Evolutionary conservation across 1,284 basidiomycete genomes (phyloP).

Genomic region (Sanghuangporus sanghuang): DNA sequence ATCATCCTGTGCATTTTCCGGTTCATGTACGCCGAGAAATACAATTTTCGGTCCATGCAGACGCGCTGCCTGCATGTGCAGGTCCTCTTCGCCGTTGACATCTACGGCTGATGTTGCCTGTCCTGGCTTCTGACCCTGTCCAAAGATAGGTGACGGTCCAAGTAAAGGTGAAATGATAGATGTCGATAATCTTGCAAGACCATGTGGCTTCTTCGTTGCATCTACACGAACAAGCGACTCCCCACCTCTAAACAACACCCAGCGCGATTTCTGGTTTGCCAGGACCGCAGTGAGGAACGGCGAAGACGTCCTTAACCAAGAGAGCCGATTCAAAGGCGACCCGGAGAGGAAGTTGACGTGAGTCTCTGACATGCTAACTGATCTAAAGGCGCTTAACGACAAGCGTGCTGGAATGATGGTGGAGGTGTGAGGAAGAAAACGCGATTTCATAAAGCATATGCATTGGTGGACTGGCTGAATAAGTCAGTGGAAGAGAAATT

Average conservation of each 20-base stretch:
- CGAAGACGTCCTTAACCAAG: slow-evolving; percentile 75
- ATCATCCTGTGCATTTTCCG: slow-evolving; percentile 30
- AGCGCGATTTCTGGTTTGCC: slow-evolving; percentile 52
- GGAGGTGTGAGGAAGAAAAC: not conserved
- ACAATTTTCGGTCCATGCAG: slow-evolving; percentile 53
- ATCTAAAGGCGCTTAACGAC: not conserved
- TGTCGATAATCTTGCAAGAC: slow-evolving; percentile 51
- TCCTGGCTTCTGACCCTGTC: slow-evolving; percentile 55
- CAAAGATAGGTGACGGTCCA: slow-evolving; percentile 52
- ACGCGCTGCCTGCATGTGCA: slow-evolving; percentile 58
- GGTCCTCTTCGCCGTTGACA: slow-evolving; percentile 33
- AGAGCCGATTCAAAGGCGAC: slow-evolving; percentile 80
- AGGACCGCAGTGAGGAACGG: slow-evolving; percentile 68
- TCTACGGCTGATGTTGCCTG: slow-evolving; percentile 29
- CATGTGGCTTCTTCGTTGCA: slow-evolving; percentile 28
- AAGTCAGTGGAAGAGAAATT: not conserved
- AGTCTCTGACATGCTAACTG: slow-evolving; percentile 8
- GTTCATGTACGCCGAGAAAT: slow-evolving; percentile 80
- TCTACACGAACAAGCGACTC: slow-evolving; percentile 50
- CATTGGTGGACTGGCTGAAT: not conserved
- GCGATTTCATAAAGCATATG: not conserved
- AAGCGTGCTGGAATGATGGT: slow-evolving; percentile 4
- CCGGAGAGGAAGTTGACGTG: slow-evolving; percentile 66
- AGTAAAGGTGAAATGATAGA: slow-evolving; percentile 44
- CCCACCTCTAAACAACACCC: slow-evolving; percentile 71